Percentiles rank a stretch among this genome's conserved stretches.
Conservation (phyloP, 1,284 basidiomycete species). For the Testicularia cyperi region DNA sequence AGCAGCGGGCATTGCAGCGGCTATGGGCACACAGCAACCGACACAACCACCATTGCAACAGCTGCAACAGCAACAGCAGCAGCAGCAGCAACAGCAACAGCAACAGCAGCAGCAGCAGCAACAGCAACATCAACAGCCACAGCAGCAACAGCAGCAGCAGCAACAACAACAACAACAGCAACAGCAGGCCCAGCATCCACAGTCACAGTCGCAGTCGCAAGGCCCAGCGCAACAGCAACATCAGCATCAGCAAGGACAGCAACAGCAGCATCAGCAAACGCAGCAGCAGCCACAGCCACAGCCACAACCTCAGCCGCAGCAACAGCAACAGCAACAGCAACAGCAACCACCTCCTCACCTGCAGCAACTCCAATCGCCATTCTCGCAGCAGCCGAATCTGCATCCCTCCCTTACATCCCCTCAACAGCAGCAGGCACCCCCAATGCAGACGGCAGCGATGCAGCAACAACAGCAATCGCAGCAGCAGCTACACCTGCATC, state of each 20-base stretch:
- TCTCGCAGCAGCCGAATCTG: slow-evolving; percentile 9
- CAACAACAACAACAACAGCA: too few relatives aligned
- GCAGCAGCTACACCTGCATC: slow-evolving; percentile 24
- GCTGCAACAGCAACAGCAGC: slow-evolving; percentile 3
- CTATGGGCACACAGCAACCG: background rate
- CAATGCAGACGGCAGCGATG: too few relatives aligned
- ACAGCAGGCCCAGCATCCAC: too few relatives aligned
- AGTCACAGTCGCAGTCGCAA: too few relatives aligned
- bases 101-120: slow-evolving; percentile 9
- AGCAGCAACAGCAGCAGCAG: slow-evolving; percentile 6
- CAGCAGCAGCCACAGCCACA: slow-evolving; percentile 10
- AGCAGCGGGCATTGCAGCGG: background rate
- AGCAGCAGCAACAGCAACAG: slow-evolving; percentile 7
- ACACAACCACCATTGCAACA: background rate
- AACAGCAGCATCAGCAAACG: slow-evolving; percentile 7
- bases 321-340: background rate
- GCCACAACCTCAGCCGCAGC: background rate
- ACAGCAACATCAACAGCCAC: slow-evolving; percentile 11
- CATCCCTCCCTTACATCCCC: too few relatives aligned
- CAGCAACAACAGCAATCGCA: too few relatives aligned
- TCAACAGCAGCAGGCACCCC: too few relatives aligned
- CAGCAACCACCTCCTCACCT: too few relatives aligned
- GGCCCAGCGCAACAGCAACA: slow-evolving; percentile 11
- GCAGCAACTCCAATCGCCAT: background rate
- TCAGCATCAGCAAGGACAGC: slow-evolving; percentile 6